These are phyloP conservation scores for Halophytophthora batemanensis DNA, from an alignment of 352 stramenopile species.

Conservation along the genomic window DNA sequence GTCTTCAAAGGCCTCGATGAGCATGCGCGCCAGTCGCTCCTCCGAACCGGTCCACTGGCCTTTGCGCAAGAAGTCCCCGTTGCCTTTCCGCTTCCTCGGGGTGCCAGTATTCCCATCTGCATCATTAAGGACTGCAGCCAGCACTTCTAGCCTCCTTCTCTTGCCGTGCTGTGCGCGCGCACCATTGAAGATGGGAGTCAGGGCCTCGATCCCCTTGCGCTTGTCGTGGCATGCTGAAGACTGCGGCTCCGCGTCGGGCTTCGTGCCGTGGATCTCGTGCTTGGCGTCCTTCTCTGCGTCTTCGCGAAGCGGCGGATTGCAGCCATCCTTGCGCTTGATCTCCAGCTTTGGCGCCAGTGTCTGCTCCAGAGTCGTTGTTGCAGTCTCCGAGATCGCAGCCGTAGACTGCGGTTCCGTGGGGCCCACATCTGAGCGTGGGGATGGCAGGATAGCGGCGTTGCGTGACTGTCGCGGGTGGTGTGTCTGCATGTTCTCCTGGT, in stretches of 20 bases:
- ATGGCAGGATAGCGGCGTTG: constrained; percentile 1
- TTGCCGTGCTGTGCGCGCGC: too few species aligned
- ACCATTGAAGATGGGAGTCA: not conserved
- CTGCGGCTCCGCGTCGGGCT: constrained; percentile 10
- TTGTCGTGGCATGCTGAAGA: constrained; percentile 19
- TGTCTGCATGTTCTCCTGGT: constrained; percentile 3
- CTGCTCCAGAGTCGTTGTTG: not conserved
- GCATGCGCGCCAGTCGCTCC: constrained; percentile 46
- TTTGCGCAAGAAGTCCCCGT: constrained; percentile 67
- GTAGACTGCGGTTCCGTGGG: not conserved
- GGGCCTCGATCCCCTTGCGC: constrained; percentile 28
- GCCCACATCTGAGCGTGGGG: not conserved
- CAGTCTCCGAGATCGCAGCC: not conserved
- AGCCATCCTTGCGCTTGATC: constrained; percentile 9
- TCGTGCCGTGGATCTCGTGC: constrained; percentile 16
- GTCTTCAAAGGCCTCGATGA: constrained; percentile 75
- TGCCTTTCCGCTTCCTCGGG: constrained; percentile 46
- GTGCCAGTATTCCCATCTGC: constrained; percentile 1
- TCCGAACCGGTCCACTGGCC: constrained; percentile 73
- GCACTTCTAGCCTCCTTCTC: not conserved
- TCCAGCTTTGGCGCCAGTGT: not conserved
- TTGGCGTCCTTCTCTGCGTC: constrained; percentile 21
- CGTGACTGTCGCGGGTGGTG: constrained; percentile 11
- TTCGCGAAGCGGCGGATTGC: constrained; percentile 23
- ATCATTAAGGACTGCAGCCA: not conserved